phyloP scores from a whole-genome alignment of 1,284 basidiomycete genomes.

The Malassezia furfur region DNA sequence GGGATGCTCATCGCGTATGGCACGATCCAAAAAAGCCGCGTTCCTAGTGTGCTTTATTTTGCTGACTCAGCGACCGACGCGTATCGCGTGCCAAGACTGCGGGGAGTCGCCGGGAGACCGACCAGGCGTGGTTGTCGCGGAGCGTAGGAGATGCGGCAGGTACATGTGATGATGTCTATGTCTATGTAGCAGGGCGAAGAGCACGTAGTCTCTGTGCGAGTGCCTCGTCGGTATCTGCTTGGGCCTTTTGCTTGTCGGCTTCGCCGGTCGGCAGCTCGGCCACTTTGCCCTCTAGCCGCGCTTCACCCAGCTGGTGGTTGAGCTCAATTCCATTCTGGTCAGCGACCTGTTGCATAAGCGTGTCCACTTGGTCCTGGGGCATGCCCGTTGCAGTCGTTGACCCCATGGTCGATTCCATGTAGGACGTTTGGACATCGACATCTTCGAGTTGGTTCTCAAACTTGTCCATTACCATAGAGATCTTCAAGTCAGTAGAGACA shows the following conservation, averaged over 20 bases:
- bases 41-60: background rate
- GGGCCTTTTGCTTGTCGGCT: constrained; percentile 17
- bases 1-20: background rate
- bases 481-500: constrained; percentile 54
- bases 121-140: no score
- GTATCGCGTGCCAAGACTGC: no score
- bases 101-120: no score
- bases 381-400: constrained; percentile 83
- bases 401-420: constrained; percentile 95
- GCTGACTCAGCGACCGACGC: background rate
- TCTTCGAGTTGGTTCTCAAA: constrained; percentile 95
- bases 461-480: constrained; percentile 97
- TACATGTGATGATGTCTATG: background rate
- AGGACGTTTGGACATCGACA: constrained; percentile 92
- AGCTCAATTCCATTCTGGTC: constrained; percentile 95
- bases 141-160: background rate
- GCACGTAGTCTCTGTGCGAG: constrained; percentile 58
- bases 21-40: background rate
- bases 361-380: constrained; percentile 93
- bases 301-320: constrained; percentile 72
- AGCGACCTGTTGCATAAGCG: constrained; percentile 81
- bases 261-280: constrained; percentile 32
- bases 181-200: constrained; percentile 36
- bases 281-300: constrained; percentile 57
- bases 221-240: constrained; percentile 44